Evolutionary conservation across 2,329 filamentous ascomycete species (phyloP), one percentile per base, ranked within the genome.

Genomic region (Nemania sp.): DNA sequence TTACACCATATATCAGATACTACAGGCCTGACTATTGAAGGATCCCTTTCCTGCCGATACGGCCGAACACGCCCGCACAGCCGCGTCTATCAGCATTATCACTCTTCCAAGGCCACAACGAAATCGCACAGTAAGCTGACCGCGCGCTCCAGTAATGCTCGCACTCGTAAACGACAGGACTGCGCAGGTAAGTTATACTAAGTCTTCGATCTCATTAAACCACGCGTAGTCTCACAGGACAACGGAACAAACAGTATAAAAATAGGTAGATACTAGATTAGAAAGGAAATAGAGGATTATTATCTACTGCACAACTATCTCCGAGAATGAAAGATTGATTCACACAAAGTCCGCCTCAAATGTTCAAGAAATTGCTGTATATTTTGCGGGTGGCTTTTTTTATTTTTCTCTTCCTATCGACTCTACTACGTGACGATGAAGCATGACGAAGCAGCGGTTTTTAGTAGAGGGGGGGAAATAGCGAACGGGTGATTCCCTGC

Each of bases 81-180:
- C n/a, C n/a, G n/a, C n/a, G n/a, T n/a, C n/a, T n/a, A n/a, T n/a
- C n/a, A n/a, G n/a, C n/a, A n/a, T n/a, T n/a, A n/a, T n/a, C n/a
- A n/a, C n/a, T n/a, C n/a, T n/a, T n/a, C n/a, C n/a, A n/a, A n/a
- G n/a, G n/a, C n/a, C n/a, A n/a, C n/a, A n/a, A n/a, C 37, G 28
- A 28, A 44, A 40, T 44, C 34, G 14, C 51, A 51, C 43, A 54
- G 55, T 57, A 57, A 57, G 55, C 55, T 55, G 55, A 57, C 50
- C 30, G 22, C 31, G 22, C 47, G 19, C 34, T 34, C 11, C 20
- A 15, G 33, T 31, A 24, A 39, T 45, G n/a, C n/a, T n/a, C n/a
- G n/a, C n/a, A n/a, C n/a, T n/a, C n/a, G 33, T 9, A 36, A 26
- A 26, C 39, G 28, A 47, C 36, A 26, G 28, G 36, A 15, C 15